Evolutionary conservation across 1,284 basidiomycete genomes (phyloP), one percentile per base, ranked within the genome.

Genomic region (Ceratobasidium theobromae): DNA sequence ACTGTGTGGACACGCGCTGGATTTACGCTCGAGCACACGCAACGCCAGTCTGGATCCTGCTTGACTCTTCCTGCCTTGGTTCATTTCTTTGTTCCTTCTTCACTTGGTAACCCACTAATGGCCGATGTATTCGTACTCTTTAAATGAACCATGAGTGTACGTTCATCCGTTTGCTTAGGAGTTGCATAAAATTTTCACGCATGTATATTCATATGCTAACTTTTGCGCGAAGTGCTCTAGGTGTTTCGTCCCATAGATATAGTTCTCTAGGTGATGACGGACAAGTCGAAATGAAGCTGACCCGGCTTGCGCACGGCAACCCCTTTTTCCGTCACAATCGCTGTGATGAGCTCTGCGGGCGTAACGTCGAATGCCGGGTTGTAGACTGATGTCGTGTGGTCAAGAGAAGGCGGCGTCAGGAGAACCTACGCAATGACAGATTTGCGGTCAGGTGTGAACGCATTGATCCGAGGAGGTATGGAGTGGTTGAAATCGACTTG

Each of bases 361-460:
- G 94, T 96, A 16, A 97, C 93, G 74, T 96, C 94, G 75, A 96
- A 97, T 69, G 89, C 91, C 2, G 94, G 93, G 76, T 96, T 97
- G 76, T 95, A 94, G 8, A 95, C 84, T 62, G 80, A 84, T 65
- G 82, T 75, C 16, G 53, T 60, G 11, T 54, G 68, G 14, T 68
- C 77, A 16, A 90, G 77, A 3, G 81, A 84, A 40, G 82, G 78
- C 0, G 90, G 87, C 0, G 90, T 91, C 64, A 91, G 82, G 82
- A 89, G 85, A 21, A 92, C 86, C 18, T 77, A 69, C 11, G 16
- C 16, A 11, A 57, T 49, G 35, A 11, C 18, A 45, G 9, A 9
- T 9, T n/a, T n/a, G n/a, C n/a, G n/a, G n/a, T n/a, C n/a, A n/a
- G n/a, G n/a, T n/a, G n/a, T n/a, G n/a, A n/a, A n/a, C n/a, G n/a